These are phyloP conservation scores for Ophiostoma sp. DNA, from an alignment of 2,329 filamentous ascomycete genomes.

Conservation along the genomic window DNA sequence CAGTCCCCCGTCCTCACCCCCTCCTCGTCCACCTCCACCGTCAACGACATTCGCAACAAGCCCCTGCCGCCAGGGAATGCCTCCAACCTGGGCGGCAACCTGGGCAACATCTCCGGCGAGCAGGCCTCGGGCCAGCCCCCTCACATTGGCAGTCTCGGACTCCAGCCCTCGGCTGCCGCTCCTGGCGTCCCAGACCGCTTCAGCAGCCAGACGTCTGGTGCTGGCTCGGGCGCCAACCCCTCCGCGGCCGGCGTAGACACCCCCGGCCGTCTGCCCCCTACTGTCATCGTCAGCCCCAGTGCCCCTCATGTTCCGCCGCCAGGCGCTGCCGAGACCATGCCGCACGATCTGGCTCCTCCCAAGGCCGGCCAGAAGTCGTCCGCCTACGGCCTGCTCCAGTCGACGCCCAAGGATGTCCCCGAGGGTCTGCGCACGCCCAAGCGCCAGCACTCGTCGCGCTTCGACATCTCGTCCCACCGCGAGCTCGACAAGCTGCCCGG, in stretches of 20 bases:
- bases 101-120: constrained; percentile 22
- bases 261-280: constrained; percentile 67
- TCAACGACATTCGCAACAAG: constrained; percentile 82
- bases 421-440: constrained; percentile 94
- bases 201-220: constrained; percentile 34
- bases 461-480: constrained; percentile 94
- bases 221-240: constrained; percentile 39
- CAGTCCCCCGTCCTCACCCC: constrained; percentile 68
- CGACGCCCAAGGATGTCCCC: constrained; percentile 91
- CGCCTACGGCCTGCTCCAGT: constrained; percentile 86
- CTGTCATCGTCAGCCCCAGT: constrained; percentile 91
- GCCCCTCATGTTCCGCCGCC: constrained; percentile 89
- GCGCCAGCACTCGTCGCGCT: constrained; percentile 83
- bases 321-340: constrained; percentile 94
- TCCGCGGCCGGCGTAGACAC: constrained; percentile 49
- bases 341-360: constrained; percentile 88
- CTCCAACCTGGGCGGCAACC: constrained; percentile 37
- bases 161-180: constrained; percentile 31
- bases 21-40: constrained; percentile 79
- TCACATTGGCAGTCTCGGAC: constrained; percentile 32
- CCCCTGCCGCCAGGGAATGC: constrained; percentile 58
- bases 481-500: constrained; percentile 96
- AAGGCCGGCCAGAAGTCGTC: constrained; percentile 86
- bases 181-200: constrained; percentile 37
- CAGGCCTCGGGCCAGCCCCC: constrained; percentile 37